Base-by-base conservation (phyloP, 2,329 filamentous ascomycete species). In the Fusarium ambrosium region DNA sequence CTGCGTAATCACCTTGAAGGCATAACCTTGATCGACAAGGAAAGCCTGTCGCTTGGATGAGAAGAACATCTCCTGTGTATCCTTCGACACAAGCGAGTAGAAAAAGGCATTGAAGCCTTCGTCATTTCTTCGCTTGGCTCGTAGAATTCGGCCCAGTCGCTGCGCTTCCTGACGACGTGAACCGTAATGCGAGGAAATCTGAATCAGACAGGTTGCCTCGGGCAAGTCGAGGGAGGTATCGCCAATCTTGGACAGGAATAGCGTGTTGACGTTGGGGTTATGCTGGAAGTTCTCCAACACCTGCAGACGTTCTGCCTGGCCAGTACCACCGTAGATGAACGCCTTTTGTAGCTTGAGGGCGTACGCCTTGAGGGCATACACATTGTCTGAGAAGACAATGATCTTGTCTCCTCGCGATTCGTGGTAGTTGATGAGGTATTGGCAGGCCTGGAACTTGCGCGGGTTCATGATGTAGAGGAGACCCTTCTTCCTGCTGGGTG, bases 21-120 rank as follows among this genome's bases (percentile, higher is more conserved):
- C 96, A 81, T 99, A 99, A 11, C 97, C 97, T 84, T 99, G 97
- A 76, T 99, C 97, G 24, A 99, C 95, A 1, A 99, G 88, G 86
- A 99, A 99, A 1, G 97, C 96, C 83, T 99, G 97, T 11, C 97
- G 91, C 84, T 98, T 98, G 5, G 95, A 95, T 0, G 96, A 98
- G 83, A 98, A 99, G 81, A 92, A 97, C 96, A 99, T 98, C 82
- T 99, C 97, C 71, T 95, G 93, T 0, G 97, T 99, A 81, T 99
- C 97, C 82, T 98, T 98, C 7, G 94, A 97, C 4, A 99, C 97
- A 1, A 99, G 89, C 0, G 95, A 97, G 85, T 99, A 99, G 86
- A 99, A 99, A 84, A 98, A 99, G 0, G 97, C 97, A 81, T 99
- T 99, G 84, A 99, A 99, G 9, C 97, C 97, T 82, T 98, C 97